Conservation (phyloP, 352 stramenopile genomes). For the Phytophthora syringae region DNA sequence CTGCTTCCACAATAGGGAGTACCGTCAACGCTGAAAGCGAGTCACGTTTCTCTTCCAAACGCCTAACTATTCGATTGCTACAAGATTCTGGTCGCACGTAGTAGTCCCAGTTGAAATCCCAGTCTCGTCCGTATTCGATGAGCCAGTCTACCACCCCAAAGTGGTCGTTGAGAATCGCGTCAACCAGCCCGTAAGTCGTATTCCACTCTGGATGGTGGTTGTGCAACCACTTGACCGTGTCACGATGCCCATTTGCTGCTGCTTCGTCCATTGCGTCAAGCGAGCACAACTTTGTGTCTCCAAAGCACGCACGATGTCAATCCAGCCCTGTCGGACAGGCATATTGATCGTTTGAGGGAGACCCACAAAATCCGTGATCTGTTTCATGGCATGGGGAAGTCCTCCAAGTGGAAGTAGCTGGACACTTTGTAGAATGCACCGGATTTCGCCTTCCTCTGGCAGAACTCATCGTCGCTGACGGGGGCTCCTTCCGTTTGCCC, state of each 20-base stretch:
- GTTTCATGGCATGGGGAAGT: neutral
- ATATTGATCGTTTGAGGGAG: neutral
- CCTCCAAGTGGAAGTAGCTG: neutral
- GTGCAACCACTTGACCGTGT: neutral
- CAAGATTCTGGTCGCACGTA: no score
- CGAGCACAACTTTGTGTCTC: neutral
- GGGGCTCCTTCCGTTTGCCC: neutral
- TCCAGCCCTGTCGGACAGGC: neutral
- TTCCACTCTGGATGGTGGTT: no score
- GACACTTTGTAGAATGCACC: neutral
- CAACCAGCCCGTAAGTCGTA: no score
- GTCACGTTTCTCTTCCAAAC: no score
- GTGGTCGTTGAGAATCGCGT: no score
- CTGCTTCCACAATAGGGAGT: no score
- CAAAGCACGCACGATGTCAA: neutral
- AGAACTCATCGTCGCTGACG: neutral
- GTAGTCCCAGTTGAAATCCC: no score
- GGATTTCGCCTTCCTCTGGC: no score
- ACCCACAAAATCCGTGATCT: neutral
- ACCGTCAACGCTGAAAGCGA: no score
- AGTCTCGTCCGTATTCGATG: no score
- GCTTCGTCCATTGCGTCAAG: constrained; percentile 7
- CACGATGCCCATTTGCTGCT: neutral
- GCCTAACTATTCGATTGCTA: no score
- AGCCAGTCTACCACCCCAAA: no score